Base-by-base conservation (phyloP, 257 asterid species). In the Solanum sparsipilum region DNA sequence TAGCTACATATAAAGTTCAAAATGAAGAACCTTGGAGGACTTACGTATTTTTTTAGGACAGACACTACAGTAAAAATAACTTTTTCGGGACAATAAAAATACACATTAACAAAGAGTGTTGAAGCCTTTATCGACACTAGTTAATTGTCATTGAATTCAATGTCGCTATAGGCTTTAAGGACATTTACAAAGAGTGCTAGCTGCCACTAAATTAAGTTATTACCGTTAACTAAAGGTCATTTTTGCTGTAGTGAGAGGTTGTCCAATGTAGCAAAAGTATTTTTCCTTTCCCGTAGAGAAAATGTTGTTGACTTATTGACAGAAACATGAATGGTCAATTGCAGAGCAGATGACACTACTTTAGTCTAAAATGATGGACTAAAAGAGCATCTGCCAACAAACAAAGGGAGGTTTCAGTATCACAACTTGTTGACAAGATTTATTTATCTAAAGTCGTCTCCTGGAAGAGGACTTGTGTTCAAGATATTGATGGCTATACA, bases 21-120 rank as follows among this genome's bases (percentile, higher is more conserved):
- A 78, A 78, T 87, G 86, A 63, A 87, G 21, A 87, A 87, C 31
- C 38, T 87, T 13, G 89, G 68, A 58, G 36, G 86, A 10, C 29
- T 85, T 7, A 12, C 39, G 41, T 78, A 87, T 11, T 87, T 78
- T 68, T 31, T 87, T n/a, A 67, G 48, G 52, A 86, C 18, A 9
- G 44, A 86, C 65, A 56, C 10, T 56, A 56, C 25, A 56, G 4
- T 56, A 56, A 56, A 56, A 20, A 18, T 56, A 56, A 56, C 25
- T 56, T 18, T 56, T 56, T 56, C 1, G n/a, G 5, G 10, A 56
- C 10, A 20, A 7, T 56, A 56, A 56, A 56, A 56, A 56, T 56
- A 20, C 63, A 52, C 10, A 52, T 18, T 52, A 52, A 52, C 23
- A 52, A 52, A 52, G 10, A 18, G 23, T 6, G n/a, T 6, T 52